Percentiles rank a stretch among this genome's conserved stretches.
Evolutionary conservation across 2,329 filamentous ascomycete species (phyloP).

Genomic region (Aureobasidium sp.): DNA sequence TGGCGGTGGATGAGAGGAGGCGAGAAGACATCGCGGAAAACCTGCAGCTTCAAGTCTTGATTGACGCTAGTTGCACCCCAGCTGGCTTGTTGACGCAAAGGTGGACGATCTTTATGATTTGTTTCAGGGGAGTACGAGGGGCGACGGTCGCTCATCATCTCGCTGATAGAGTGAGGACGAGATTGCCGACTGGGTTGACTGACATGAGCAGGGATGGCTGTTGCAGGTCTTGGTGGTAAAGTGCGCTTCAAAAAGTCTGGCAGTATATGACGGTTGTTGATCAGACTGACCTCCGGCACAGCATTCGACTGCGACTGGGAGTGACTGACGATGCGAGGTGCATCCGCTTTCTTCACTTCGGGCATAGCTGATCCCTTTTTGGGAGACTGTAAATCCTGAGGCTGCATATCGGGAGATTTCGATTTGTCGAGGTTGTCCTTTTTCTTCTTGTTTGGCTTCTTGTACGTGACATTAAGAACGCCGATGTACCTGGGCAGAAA

Average conservation of each 20-base stretch:
- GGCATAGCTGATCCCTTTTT: background rate
- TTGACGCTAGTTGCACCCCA: slow-evolving; percentile 95
- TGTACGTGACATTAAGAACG: slow-evolving; percentile 91
- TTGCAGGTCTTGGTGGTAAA: slow-evolving; percentile 39
- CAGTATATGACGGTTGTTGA: slow-evolving; percentile 89
- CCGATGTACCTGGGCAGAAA: slow-evolving; percentile 97
- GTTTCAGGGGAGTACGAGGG: slow-evolving; percentile 14
- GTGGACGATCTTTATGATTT: slow-evolving; percentile 24
- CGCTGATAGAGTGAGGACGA: slow-evolving; percentile 12
- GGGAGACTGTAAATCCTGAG: background rate
- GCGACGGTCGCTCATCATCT: slow-evolving; percentile 8
- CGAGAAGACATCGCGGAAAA: slow-evolving; percentile 84
- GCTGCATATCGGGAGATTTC: slow-evolving; percentile 3
- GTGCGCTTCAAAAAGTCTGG: slow-evolving; percentile 68
- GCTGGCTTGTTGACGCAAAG: slow-evolving; percentile 43
- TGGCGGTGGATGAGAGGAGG: slow-evolving; percentile 76
- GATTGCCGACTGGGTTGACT: background rate
- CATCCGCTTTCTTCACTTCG: slow-evolving; percentile 19
- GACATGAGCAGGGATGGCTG: slow-evolving; percentile 6
- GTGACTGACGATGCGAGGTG: slow-evolving; percentile 56
- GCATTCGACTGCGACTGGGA: slow-evolving; percentile 66
- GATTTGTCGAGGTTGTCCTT: slow-evolving; percentile 16
- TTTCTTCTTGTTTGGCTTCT: slow-evolving; percentile 59
- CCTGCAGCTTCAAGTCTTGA: slow-evolving; percentile 76
- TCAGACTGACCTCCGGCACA: slow-evolving; percentile 81